These are phyloP conservation scores for Psilocybe cubensis DNA, from an alignment of 768 basidiomycete genomes.

Conservation along the genomic window DNA sequence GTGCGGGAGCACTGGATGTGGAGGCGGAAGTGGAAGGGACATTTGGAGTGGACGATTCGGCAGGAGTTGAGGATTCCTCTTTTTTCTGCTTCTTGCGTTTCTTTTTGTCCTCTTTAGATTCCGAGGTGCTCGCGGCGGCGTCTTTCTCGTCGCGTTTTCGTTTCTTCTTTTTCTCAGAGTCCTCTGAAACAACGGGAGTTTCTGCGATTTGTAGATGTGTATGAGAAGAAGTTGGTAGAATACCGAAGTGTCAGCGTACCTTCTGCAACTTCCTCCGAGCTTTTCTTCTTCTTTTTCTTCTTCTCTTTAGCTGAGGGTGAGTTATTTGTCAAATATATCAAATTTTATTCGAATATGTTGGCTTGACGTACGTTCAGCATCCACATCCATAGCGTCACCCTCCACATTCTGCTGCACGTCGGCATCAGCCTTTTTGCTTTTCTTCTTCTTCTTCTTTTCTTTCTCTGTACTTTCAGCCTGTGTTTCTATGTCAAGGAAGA, in stretches of 20 bases:
- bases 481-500: not conserved
- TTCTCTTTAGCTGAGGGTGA: conserved; percentile 23
- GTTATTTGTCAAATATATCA: not conserved
- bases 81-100: conserved; percentile 47
- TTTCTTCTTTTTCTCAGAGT: conserved; percentile 38
- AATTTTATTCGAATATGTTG: not conserved
- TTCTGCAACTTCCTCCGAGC: conserved; percentile 24
- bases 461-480: conserved; percentile 16
- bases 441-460: conserved; percentile 24
- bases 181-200: conserved; percentile 4
- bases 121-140: conserved; percentile 14
- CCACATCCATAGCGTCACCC: conserved; percentile 13
- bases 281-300: conserved; percentile 31
- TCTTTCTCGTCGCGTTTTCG: conserved; percentile 29
- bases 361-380: conserved; percentile 22
- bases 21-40: conserved; percentile 24
- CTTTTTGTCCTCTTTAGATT: conserved; percentile 39
- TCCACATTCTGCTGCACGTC: conserved; percentile 11
- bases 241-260: conserved; percentile 10
- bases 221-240: not conserved
- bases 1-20: conserved; percentile 15
- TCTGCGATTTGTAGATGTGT: not conserved
- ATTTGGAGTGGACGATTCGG: conserved; percentile 18
- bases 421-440: conserved; percentile 23
- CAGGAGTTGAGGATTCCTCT: conserved; percentile 25